Conservation (phyloP, 225 moss, liverwort and hornwort genomes). For the Bryum argenteum region DNA sequence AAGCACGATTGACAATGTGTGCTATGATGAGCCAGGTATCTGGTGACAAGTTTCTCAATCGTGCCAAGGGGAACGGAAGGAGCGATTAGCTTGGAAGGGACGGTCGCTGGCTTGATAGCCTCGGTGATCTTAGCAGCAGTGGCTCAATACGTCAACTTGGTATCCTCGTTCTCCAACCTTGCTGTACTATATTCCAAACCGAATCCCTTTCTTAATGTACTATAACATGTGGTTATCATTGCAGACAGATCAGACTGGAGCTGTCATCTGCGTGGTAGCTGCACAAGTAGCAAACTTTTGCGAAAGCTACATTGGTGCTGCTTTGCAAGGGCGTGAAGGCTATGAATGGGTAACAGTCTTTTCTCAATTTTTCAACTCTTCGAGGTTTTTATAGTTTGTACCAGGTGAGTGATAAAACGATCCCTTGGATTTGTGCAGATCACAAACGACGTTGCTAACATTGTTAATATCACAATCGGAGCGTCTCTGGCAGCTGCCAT, state of each 20-base stretch:
- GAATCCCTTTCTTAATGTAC: background rate
- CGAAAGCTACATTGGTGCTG: constrained; percentile 92
- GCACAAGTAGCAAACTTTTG: constrained; percentile 92
- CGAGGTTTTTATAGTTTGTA: too few relatives aligned
- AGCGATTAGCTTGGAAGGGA: constrained; percentile 64
- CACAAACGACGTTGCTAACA: constrained; percentile 85
- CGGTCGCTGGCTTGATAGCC: constrained; percentile 55
- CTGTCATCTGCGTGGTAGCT: constrained; percentile 73
- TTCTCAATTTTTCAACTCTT: background rate
- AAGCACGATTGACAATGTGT: constrained; percentile 15
- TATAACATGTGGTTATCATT: background rate
- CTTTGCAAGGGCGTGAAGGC: constrained; percentile 81
- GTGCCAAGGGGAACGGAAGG: constrained; percentile 63
- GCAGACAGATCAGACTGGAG: constrained; percentile 80
- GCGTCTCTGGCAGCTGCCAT: constrained; percentile 63
- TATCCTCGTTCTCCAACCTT: constrained; percentile 19
- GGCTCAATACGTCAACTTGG: constrained; percentile 50
- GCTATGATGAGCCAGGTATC: constrained; percentile 42
- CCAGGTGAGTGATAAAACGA: too few relatives aligned
- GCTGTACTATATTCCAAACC: background rate
- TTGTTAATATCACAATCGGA: constrained; percentile 77
- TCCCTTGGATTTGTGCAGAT: constrained; percentile 59
- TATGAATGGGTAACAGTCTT: constrained; percentile 79
- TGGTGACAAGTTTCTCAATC: constrained; percentile 59
- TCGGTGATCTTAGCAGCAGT: constrained; percentile 49